Evolutionary conservation across 257 asterid genomes (phyloP), one percentile per base, ranked within the genome.

Genomic region (Rhazya stricta): DNA sequence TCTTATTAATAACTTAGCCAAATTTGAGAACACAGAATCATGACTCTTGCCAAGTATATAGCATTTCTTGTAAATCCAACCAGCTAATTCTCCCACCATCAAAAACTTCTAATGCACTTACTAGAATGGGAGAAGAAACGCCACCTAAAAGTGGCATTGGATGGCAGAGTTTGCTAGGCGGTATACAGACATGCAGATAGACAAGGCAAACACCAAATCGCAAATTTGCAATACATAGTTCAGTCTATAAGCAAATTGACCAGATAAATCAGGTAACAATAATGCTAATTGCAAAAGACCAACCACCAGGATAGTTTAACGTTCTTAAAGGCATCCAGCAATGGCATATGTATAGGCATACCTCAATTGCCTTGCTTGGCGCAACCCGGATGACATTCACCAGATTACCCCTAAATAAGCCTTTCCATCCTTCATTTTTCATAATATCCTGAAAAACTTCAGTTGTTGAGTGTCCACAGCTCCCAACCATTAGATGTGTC

Each of bases 361-460:
- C 88, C 88, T 86, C 90, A 21, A 86, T 80, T 39, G 90, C 88
- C 83, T 86, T 86, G 88, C 88, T 84, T 16, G 90, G 90, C 30
- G 90, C 88, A 76, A 86, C 86, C 54, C 90, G 84, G 27, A 86
- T 74, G 67, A 86, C 88, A 78, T 86, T 86, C 71, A 86, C 84
- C 73, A 86, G 79, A 80, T 86, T 86, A 42, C 90, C 90, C 78
- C 84, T 82, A 78, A 84, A 86, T 74, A 86, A 79, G 61, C 90
- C 90, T 25, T 76, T 74, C 90, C 90, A 86, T 68, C 88, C 88
- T 61, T 86, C 88, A 56, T 79, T 73, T n/a, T 78, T 71, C 86
- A 84, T 72, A 43, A 86, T 83, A 74, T 81, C 79, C 27, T 79
- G 78, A 25, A 86, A 86, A 43, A 86, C 89, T 72, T 86, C 90